Percentiles rank a stretch among this genome's conserved stretches.
These are phyloP conservation scores for Xenosphaeropsis pyriputrescens DNA, from an alignment of 2,329 filamentous ascomycete genomes.

Conservation along the genomic window DNA sequence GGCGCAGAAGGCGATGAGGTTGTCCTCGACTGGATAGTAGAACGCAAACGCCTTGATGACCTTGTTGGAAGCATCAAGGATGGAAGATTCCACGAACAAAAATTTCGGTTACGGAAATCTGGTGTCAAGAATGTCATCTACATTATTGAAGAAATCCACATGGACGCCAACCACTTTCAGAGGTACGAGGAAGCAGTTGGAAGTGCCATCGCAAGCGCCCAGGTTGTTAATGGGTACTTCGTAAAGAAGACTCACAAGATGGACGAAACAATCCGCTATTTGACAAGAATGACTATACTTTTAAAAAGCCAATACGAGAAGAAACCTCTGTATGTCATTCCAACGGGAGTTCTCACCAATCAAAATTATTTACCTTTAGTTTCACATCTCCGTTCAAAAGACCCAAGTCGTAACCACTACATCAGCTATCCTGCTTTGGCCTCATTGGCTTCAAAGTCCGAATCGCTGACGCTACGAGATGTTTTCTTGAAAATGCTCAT, in stretches of 20 bases:
- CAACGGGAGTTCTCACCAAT: slow-evolving; percentile 44
- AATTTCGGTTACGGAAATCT: slow-evolving; percentile 60
- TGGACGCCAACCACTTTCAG: slow-evolving; percentile 35
- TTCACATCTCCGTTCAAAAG: slow-evolving; percentile 36
- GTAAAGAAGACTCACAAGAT: slow-evolving; percentile 62
- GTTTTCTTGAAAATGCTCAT: slow-evolving; percentile 76
- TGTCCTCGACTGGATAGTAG: slow-evolving; percentile 67
- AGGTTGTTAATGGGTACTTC: slow-evolving; percentile 68
- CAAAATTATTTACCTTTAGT: slow-evolving; percentile 53
- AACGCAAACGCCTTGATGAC: slow-evolving; percentile 70
- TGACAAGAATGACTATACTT: slow-evolving; percentile 56
- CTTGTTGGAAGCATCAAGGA: slow-evolving; percentile 71
- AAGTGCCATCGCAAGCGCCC: slow-evolving; percentile 61
- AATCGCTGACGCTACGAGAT: slow-evolving; percentile 58
- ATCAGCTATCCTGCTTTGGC: slow-evolving; percentile 61
- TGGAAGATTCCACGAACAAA: slow-evolving; percentile 71
- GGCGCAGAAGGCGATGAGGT: slow-evolving; percentile 54
- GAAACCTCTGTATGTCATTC: slow-evolving; percentile 45
- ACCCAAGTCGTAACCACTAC: slow-evolving; percentile 36
- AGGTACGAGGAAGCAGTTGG: slow-evolving; percentile 53
- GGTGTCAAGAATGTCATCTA: slow-evolving; percentile 69
- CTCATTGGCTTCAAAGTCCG: slow-evolving; percentile 60
- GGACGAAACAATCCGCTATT: slow-evolving; percentile 65
- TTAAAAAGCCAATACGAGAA: slow-evolving; percentile 50
- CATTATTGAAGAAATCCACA: slow-evolving; percentile 57